These are phyloP conservation scores for Prunus mira DNA, from an alignment of 306 rosid species.

Conservation along the genomic window DNA sequence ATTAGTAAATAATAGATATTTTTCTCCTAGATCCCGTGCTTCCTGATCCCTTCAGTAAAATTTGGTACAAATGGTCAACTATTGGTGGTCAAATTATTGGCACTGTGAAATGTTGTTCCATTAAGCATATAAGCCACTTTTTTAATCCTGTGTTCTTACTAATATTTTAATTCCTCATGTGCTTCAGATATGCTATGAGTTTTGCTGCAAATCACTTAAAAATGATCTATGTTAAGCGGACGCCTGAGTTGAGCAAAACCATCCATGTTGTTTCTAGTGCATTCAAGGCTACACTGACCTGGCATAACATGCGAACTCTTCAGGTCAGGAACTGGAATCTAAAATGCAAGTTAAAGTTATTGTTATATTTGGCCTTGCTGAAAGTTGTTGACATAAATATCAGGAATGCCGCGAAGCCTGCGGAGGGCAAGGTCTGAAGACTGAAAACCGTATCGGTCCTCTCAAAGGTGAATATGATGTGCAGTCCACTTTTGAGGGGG, in stretches of 20 bases:
- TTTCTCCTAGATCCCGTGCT: neutral
- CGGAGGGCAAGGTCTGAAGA: constrained; percentile 89
- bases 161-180: neutral
- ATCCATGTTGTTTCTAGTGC: constrained; percentile 92
- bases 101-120: neutral
- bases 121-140: constrained; percentile 5
- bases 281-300: constrained; percentile 74
- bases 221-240: constrained; percentile 60
- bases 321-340: constrained; percentile 49
- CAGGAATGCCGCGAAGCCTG: constrained; percentile 99
- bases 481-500: constrained; percentile 98
- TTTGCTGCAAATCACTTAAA: constrained; percentile 77
- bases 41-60: neutral
- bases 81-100: neutral
- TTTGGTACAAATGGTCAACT: neutral
- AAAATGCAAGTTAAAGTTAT: neutral
- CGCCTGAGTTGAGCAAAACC: constrained; percentile 62
- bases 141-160: constrained; percentile 5
- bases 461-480: constrained; percentile 79
- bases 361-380: constrained; percentile 8
- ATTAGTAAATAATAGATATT: too few species aligned
- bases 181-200: constrained; percentile 78
- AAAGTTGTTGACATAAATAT: constrained; percentile 20
- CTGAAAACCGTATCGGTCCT: constrained; percentile 83
- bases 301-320: constrained; percentile 90